Evolutionary conservation across 805 yeast genomes (phyloP).

Genomic region (Vanderwaltozyma yarrowii): DNA sequence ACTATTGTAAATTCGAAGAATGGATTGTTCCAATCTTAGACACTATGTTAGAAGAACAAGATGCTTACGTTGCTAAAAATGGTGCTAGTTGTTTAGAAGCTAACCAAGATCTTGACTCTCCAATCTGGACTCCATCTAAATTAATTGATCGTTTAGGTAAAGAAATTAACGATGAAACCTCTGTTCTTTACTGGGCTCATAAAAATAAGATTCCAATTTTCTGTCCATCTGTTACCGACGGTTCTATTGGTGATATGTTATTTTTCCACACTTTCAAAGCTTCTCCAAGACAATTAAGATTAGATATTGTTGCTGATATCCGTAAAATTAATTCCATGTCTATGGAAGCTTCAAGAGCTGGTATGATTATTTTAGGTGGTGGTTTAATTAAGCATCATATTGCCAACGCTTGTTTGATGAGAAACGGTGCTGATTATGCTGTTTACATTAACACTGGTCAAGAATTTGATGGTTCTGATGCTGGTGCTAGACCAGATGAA

Average conservation of each 20-base stretch:
- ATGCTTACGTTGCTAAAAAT: conserved; percentile 43
- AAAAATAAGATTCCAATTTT: conserved; percentile 92
- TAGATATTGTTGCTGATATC: conserved; percentile 92
- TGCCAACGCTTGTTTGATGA: conserved; percentile 95
- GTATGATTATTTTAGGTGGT: conserved; percentile 94
- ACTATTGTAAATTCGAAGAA: conserved; percentile 94
- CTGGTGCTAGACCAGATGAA: conserved; percentile 99
- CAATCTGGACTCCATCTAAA: conserved; percentile 88
- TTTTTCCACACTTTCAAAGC: conserved; percentile 97
- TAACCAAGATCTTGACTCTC: conserved; percentile 32
- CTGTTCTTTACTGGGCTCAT: conserved; percentile 96
- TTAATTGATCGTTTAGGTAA: conserved; percentile 89
- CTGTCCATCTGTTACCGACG: conserved; percentile 97
- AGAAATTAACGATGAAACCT: conserved; percentile 87
- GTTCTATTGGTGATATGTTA: conserved; percentile 97
- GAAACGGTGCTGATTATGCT: conserved; percentile 98
- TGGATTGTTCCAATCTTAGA: conserved; percentile 96
- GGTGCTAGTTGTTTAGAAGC: conserved; percentile 53
- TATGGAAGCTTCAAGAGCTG: conserved; percentile 89
- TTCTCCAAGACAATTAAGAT: conserved; percentile 77
- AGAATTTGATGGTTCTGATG: conserved; percentile 98
- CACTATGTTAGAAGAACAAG: conserved; percentile 81
- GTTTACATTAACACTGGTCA: conserved; percentile 97
- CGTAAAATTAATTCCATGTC: conserved; percentile 86
- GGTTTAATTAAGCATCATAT: conserved; percentile 95